Evolutionary conservation across 176 grass and related monocot genomes (phyloP), one percentile per base, ranked within the genome.

Genomic region (Oryza brachyantha): DNA sequence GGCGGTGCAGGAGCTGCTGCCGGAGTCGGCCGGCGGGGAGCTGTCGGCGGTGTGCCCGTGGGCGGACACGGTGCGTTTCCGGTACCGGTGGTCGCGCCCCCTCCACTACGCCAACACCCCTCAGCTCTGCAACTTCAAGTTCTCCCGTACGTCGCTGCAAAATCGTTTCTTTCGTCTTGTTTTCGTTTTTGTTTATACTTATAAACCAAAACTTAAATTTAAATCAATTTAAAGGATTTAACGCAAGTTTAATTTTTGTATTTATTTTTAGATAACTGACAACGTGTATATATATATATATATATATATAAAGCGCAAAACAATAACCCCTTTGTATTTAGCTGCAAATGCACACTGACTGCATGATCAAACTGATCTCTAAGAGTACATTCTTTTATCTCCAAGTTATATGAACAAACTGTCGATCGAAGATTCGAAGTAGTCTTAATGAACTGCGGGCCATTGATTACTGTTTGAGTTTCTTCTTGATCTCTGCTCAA

Each of bases 81-180:
- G 43, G 1, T 94, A 90, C 90, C 83, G 80, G 35, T 98, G 95
- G 95, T 66, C 95, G 0, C 89, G 89, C 77, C 87, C 89, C 52
- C 92, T 98, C 70, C 95, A 98, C 85, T 98, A 94, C 68, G 73
- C 45, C 87, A 87, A 94, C 80, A 98, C 95, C 0, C 95, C 95
- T 0, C 74, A 82, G 45, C 78, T 91, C 78, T 98, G 95, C 92
- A 83, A 87, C 84, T 98, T 81, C 88, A 63, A 88, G 10, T 90
- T 12, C 61, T 86, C 87, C 5, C 87, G 92, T 98, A 79, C 34
- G 83, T 69, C 61, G 22, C 39, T 9, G 8, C 52, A 24, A 24
- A 24, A 41, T 41, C 4, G 17, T 52, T 2, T 7, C 0, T n/a
- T 2, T 21, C n/a, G n/a, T n/a, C n/a, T n/a, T n/a, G n/a, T n/a